phyloP scores from a whole-genome alignment of 2,329 filamentous ascomycete genomes.

The Aspergillus sergii region DNA sequence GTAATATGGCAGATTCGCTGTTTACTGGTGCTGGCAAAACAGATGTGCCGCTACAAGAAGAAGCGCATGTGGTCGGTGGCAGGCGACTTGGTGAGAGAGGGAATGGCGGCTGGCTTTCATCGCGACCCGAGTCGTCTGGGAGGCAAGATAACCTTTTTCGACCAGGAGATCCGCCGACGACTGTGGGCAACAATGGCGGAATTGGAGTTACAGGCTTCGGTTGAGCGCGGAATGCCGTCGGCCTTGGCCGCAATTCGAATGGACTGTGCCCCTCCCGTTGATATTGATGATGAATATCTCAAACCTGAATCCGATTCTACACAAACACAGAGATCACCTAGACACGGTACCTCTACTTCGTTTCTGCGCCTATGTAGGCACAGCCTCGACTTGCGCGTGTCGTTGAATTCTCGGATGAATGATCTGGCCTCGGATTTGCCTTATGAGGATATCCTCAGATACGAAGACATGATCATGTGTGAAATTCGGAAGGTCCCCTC shows the following conservation, averaged over 20 bases:
- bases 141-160: conserved; percentile 44
- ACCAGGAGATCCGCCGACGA: conserved; percentile 48
- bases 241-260: not conserved
- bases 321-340: not conserved
- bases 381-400: not conserved
- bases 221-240: not conserved
- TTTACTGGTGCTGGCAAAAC: conserved; percentile 50
- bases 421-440: not conserved
- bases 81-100: conserved; percentile 51
- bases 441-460: not conserved
- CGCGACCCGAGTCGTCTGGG: conserved; percentile 47
- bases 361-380: not conserved
- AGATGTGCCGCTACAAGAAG: conserved; percentile 51
- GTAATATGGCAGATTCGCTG: conserved; percentile 54
- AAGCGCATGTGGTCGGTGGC: conserved; percentile 55
- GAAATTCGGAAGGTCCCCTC: not conserved
- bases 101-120: conserved; percentile 55
- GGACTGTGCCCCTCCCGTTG: not conserved
- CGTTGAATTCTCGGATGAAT: not conserved
- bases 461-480: not conserved
- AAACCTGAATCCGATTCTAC: not conserved
- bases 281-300: not conserved
- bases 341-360: not conserved
- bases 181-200: not conserved
- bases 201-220: not conserved